Conservation (phyloP, 1,139 yeast species). For the Blastobotrys capitulatus region DNA sequence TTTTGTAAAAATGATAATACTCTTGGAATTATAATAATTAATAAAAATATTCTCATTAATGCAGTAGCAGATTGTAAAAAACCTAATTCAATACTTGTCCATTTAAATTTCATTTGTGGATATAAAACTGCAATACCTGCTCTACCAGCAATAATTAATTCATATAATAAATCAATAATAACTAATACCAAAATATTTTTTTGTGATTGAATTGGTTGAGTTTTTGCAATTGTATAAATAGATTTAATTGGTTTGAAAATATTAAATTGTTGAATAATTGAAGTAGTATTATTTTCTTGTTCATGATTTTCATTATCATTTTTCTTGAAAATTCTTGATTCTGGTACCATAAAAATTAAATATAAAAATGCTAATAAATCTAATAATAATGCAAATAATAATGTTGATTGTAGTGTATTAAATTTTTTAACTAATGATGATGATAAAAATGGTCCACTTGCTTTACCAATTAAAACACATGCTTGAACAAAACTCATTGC, state of each 20-base stretch:
- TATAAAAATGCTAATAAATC: slow-evolving; percentile 9
- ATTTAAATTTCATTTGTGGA: slow-evolving; percentile 3
- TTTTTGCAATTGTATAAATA: background rate
- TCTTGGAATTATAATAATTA: slow-evolving; percentile 17
- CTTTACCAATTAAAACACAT: background rate
- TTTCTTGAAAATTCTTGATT: background rate
- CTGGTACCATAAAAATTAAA: slow-evolving; percentile 13
- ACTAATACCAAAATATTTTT: background rate
- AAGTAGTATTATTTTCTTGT: slow-evolving; percentile 9
- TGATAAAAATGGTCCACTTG: slow-evolving; percentile 2
- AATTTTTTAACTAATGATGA: background rate
- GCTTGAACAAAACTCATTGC: background rate
- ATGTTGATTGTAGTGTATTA: background rate
- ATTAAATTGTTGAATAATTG: slow-evolving; percentile 12
- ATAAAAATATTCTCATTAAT: background rate
- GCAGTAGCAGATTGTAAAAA: background rate
- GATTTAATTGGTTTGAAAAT: slow-evolving; percentile 1
- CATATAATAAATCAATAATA: slow-evolving; percentile 9
- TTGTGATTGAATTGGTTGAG: background rate
- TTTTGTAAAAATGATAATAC: slow-evolving; percentile 13
- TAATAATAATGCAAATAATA: slow-evolving; percentile 11
- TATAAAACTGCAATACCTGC: slow-evolving; percentile 18
- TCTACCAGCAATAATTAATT: slow-evolving; percentile 20
- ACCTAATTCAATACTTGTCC: slow-evolving; percentile 6
- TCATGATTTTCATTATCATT: background rate